A percentile compares a stretch with the other conserved stretches of the same genome.
phyloP scores from a whole-genome alignment of 306 rosid species.

The Dalbergia oliveri region DNA sequence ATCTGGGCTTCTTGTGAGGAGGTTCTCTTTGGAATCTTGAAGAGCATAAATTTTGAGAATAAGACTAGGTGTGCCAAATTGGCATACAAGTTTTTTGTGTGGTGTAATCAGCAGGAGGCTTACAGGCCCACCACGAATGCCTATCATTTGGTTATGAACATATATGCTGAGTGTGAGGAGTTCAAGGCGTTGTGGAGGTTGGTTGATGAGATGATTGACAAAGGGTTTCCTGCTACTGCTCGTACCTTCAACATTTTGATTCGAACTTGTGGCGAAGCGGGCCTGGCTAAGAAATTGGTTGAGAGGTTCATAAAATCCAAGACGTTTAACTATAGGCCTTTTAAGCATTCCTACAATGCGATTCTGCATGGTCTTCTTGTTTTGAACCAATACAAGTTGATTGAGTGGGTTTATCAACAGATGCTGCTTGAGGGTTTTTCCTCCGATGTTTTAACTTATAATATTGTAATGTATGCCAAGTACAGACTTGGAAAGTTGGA shows the following conservation, averaged over 20 bases:
- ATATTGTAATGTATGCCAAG: slow-evolving; percentile 78
- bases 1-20: slow-evolving; percentile 87
- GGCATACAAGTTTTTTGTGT: slow-evolving; percentile 83
- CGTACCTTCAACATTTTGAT: slow-evolving; percentile 78
- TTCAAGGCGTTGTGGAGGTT: slow-evolving; percentile 86
- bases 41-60: slow-evolving; percentile 53
- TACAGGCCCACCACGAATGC: slow-evolving; percentile 66
- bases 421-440: slow-evolving; percentile 77
- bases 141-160: slow-evolving; percentile 83
- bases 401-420: slow-evolving; percentile 92
- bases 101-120: slow-evolving; percentile 73
- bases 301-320: slow-evolving; percentile 80
- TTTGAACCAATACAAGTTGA: slow-evolving; percentile 77
- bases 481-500: slow-evolving; percentile 86
- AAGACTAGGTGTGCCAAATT: slow-evolving; percentile 79
- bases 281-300: slow-evolving; percentile 75
- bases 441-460: slow-evolving; percentile 83
- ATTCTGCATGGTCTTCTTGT: slow-evolving; percentile 74
- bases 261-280: slow-evolving; percentile 83
- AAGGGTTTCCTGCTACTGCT: slow-evolving; percentile 71
- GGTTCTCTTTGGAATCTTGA: slow-evolving; percentile 78
- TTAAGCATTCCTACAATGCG: slow-evolving; percentile 83
- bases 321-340: slow-evolving; percentile 81
- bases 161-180: slow-evolving; percentile 89
- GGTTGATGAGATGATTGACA: slow-evolving; percentile 88